Conservation (phyloP, 1,284 basidiomycete species). For the Rhodotorula sp. region DNA sequence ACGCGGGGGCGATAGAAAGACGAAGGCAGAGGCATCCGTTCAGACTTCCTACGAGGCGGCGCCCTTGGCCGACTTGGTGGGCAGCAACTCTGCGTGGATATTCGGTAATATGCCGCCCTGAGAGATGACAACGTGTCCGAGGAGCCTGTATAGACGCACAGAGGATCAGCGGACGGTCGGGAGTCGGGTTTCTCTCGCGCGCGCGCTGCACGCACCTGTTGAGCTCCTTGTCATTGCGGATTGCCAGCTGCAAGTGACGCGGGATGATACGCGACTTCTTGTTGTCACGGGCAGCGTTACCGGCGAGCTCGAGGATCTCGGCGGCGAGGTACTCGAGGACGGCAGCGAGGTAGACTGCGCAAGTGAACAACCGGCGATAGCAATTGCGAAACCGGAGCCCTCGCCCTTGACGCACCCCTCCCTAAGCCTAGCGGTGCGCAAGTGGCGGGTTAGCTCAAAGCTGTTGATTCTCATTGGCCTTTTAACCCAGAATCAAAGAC, state of each 20-base stretch:
- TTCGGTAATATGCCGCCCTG: conserved; percentile 57
- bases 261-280: conserved; percentile 88
- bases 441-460: no score
- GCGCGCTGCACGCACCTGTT: conserved; percentile 1
- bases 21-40: not conserved
- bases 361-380: no score
- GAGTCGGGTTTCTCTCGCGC: not conserved
- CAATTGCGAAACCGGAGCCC: no score
- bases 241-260: conserved; percentile 83
- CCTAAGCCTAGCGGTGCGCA: no score
- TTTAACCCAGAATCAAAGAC: no score
- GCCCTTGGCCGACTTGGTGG: conserved; percentile 55
- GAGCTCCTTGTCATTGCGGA: conserved; percentile 55
- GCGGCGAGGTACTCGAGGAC: conserved; percentile 81
- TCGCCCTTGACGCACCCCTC: no score
- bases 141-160: conserved; percentile 56
- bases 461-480: no score
- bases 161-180: not conserved
- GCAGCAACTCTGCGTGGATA: conserved; percentile 65
- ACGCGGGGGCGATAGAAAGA: not conserved
- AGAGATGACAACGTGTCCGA: conserved; percentile 81
- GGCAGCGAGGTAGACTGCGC: conserved; percentile 78
- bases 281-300: conserved; percentile 70
- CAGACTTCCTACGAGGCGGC: conserved; percentile 18
- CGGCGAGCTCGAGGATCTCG: conserved; percentile 83